Evolutionary conservation across 768 basidiomycete species (phyloP).

Genomic region (Mycena metata): DNA sequence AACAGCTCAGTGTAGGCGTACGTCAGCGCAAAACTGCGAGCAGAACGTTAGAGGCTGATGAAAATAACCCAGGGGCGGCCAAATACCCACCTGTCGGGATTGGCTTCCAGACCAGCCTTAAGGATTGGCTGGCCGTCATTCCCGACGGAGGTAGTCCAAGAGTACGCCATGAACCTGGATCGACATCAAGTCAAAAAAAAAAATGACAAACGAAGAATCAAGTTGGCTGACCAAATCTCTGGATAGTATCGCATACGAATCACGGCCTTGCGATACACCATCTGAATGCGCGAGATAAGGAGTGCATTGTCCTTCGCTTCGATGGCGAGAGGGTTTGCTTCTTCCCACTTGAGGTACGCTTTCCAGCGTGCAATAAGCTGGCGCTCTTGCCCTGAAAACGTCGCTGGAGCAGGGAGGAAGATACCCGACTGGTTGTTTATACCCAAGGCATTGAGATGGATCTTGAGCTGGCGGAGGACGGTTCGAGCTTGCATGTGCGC

Average conservation of each 20-base stretch:
- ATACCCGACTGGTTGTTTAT: constrained; percentile 61
- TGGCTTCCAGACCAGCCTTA: constrained; percentile 89
- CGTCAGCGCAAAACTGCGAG: constrained; percentile 84
- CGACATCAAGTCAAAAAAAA: constrained; percentile 21
- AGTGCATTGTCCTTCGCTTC: constrained; percentile 83
- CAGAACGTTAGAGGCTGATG: not conserved
- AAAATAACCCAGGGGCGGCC: not conserved
- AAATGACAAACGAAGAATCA: not conserved
- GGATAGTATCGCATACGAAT: constrained; percentile 94
- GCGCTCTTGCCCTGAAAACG: constrained; percentile 79
- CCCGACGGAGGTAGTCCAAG: constrained; percentile 81
- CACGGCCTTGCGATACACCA: constrained; percentile 90
- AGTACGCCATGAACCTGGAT: constrained; percentile 91
- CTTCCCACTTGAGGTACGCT: constrained; percentile 94
- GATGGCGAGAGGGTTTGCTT: constrained; percentile 92
- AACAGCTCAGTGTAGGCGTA: constrained; percentile 87
- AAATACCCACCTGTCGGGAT: constrained; percentile 75
- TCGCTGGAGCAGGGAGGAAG: constrained; percentile 78
- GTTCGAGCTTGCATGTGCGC: constrained; percentile 96
- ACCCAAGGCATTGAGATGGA: constrained; percentile 74
- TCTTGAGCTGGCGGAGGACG: constrained; percentile 84
- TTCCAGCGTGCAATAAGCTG: constrained; percentile 90
- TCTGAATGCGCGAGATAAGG: constrained; percentile 78
- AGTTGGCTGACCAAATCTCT: constrained; percentile 84
- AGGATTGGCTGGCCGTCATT: constrained; percentile 84